Base-by-base conservation (phyloP, 192 early-diverging fungal species). In the Obelidium mucronatum region DNA sequence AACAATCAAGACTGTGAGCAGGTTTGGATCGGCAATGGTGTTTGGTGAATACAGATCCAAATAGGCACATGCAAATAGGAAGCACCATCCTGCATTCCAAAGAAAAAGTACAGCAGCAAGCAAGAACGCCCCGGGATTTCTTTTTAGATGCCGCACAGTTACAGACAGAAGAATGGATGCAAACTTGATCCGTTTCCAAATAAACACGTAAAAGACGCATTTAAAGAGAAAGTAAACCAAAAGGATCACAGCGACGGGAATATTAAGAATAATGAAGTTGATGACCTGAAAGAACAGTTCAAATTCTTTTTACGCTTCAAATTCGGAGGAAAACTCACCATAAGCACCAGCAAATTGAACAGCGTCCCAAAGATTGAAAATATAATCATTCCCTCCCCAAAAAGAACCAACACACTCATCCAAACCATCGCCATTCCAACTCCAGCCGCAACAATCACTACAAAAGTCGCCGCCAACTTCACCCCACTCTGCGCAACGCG, bases 81-180 rank as follows among this genome's bases (percentile, higher is more conserved):
- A 75, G 33, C 73, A 75, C 73, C 73, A 75, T 8, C 34, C 60
- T 1, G 73, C 73, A 35, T 75, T 75, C 73, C 73, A 75, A n/a
- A 75, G 8, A 40, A 75, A 75, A 6, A 75, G 39, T 24, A 75
- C 66, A 1, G 73, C 48, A 1, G 61, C 73, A 6, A 75, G 36
- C 28, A 75, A 48, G 61, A 75, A 75, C 19, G 62, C 60, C 1
- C 26, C 34, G 24, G 73, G 73, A 5, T 67, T 65, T 26, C 62
- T 22, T n/a, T 52, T 37, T 39, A 75, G 42, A 35, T 64, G 59
- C 33, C 30, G 15, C 15, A 75, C 55, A 2, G 61, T 40, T 17
- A 51, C 59, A 39, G 28, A 19, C 26, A 75, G n/a, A 33, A 75
- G 60, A 15, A 26, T 40, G 11, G 73, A 54, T 64, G 62, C 62